Base-by-base conservation (phyloP, 305 asterid genomes). In the Rubia tinctorum region DNA sequence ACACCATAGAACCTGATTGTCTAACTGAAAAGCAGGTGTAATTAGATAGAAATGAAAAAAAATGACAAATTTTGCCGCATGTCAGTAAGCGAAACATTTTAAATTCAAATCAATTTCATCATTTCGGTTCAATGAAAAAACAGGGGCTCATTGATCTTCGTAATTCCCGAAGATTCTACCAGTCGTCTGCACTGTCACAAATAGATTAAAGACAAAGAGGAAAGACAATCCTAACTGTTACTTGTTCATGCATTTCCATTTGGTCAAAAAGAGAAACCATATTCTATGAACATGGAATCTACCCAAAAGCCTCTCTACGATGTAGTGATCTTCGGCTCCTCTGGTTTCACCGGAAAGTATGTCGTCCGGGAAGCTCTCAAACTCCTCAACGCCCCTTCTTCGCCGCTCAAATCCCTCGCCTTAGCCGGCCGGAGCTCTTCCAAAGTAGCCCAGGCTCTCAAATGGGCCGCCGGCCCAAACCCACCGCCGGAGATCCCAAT, bases 1-100 rank as follows among this genome's bases (percentile, higher is more conserved):
- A 93, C 97, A 95, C 97, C 97, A 91, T 93, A 86, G 97, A 95
- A 95, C 96, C 97, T n/a, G n/a, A n/a, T n/a, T n/a, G n/a, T n/a
- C n/a, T n/a, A n/a, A n/a, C n/a, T n/a, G n/a, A n/a, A n/a, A n/a
- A n/a, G n/a, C n/a, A n/a, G n/a, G n/a, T n/a, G n/a, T n/a, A n/a
- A n/a, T n/a, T n/a, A n/a, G n/a, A n/a, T n/a, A n/a, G n/a, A n/a
- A n/a, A n/a, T n/a, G n/a, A n/a, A n/a, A n/a, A n/a, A n/a, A n/a
- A n/a, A n/a, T n/a, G n/a, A n/a, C n/a, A n/a, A n/a, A n/a, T n/a
- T n/a, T n/a, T n/a, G n/a, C n/a, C n/a, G n/a, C n/a, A n/a, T n/a
- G n/a, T n/a, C n/a, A n/a, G n/a, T n/a, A n/a, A n/a, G n/a, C n/a
- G n/a, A n/a, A n/a, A n/a, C n/a, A n/a, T n/a, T n/a, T n/a, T n/a